Conservation (phyloP, 768 basidiomycete species). For the Trametes gibbosa region DNA sequence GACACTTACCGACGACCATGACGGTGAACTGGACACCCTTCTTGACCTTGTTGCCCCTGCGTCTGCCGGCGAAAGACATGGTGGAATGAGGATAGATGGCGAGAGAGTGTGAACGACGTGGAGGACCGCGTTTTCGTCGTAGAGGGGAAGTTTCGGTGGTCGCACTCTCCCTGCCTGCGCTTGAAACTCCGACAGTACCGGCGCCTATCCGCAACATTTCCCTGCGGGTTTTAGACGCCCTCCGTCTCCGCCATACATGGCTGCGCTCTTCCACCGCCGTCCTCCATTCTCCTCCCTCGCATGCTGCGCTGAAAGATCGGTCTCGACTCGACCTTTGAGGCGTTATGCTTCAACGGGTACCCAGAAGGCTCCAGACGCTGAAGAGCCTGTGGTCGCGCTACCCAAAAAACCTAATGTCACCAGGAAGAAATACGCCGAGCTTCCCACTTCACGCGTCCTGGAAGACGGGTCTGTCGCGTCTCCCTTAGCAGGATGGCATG, state of each 20-base stretch:
- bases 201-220: conserved; percentile 4
- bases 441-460: conserved; percentile 48
- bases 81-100: conserved; percentile 19
- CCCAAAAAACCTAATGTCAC: conserved; percentile 30
- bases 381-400: neutral
- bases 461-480: conserved; percentile 43
- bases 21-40: conserved; percentile 98
- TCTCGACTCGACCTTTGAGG: neutral
- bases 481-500: conserved; percentile 43
- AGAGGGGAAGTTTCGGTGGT: conserved; percentile 22
- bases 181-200: conserved; percentile 28
- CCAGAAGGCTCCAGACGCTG: neutral
- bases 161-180: conserved; percentile 6
- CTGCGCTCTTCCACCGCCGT: conserved; percentile 18
- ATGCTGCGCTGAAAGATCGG: conserved; percentile 2
- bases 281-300: conserved; percentile 5
- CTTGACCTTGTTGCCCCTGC: conserved; percentile 93
- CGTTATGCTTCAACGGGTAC: neutral
- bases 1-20: conserved; percentile 88
- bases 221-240: neutral
- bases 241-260: conserved; percentile 12
- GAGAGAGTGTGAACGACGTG: conserved; percentile 18
- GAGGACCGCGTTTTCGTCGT: conserved; percentile 22
- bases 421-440: conserved; percentile 54
- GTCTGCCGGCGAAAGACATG: conserved; percentile 85